Evolutionary conservation across 164 flowering plant species (phyloP).

Genomic region (Vitis rupestris): DNA sequence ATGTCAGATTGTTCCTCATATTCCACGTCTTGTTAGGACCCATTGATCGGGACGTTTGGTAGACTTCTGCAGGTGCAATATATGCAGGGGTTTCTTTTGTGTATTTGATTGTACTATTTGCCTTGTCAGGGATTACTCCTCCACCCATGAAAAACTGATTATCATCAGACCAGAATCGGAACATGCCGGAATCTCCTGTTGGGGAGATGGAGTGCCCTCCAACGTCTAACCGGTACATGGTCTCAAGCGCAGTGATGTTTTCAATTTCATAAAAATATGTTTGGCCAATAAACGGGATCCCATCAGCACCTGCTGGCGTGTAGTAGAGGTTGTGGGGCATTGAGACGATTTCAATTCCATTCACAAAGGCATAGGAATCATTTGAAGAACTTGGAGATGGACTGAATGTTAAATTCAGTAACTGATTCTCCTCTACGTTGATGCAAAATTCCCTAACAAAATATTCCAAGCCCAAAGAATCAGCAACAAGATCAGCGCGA

Average conservation of each 20-base stretch:
- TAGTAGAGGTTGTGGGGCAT: neutral
- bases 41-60: neutral
- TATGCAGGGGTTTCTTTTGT: neutral
- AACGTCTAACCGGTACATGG: neutral
- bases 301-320: too few species aligned
- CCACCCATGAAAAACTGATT: neutral
- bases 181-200: neutral
- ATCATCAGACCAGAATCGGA: neutral
- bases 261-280: neutral
- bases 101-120: too few species aligned
- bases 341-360: neutral
- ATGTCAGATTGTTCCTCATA: neutral
- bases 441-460: neutral
- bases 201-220: neutral
- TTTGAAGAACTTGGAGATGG: neutral
- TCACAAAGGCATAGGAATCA: neutral
- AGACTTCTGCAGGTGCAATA: neutral
- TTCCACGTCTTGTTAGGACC: neutral
- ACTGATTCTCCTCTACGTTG: neutral
- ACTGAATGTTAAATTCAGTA: neutral
- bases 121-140: too few species aligned
- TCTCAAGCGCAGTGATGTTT: neutral
- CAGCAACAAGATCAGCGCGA: neutral
- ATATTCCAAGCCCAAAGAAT: neutral
- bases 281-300: too few species aligned